phyloP scores from a whole-genome alignment of 2,329 filamentous ascomycete genomes.

The Diplodia intermedia region DNA sequence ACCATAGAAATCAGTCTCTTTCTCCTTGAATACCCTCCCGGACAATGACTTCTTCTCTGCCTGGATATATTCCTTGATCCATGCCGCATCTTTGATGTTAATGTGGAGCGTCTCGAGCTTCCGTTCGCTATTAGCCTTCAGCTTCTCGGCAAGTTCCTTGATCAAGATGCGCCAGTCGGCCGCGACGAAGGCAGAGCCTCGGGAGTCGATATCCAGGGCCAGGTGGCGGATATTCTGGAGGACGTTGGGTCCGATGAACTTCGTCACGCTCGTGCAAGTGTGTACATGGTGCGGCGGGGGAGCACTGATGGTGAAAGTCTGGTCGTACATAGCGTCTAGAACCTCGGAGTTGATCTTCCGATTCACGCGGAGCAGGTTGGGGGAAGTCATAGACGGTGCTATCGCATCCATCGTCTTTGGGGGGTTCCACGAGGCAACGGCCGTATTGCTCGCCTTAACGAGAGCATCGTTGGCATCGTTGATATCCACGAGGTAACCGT shows the following conservation, averaged over 20 bases:
- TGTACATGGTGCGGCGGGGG: slow-evolving; percentile 22
- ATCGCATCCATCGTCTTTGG: slow-evolving; percentile 25
- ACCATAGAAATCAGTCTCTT: slow-evolving; percentile 17
- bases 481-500: slow-evolving; percentile 21
- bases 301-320: slow-evolving; percentile 6
- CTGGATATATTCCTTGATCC: not conserved
- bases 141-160: slow-evolving; percentile 5
- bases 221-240: slow-evolving; percentile 19
- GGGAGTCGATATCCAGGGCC: slow-evolving; percentile 15
- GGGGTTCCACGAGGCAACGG: slow-evolving; percentile 9
- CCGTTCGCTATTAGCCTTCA: not conserved
- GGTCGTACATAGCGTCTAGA: not conserved
- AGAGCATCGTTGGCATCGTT: slow-evolving; percentile 24
- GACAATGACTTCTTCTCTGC: not conserved
- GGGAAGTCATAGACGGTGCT: slow-evolving; percentile 14
- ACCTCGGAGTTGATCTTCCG: slow-evolving; percentile 2
- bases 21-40: not conserved
- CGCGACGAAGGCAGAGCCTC: not conserved
- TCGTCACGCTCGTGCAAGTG: slow-evolving; percentile 24
- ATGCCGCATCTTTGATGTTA: slow-evolving; percentile 13
- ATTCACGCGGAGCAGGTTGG: slow-evolving; percentile 15
- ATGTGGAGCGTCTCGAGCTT: slow-evolving; percentile 20
- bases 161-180: slow-evolving; percentile 19
- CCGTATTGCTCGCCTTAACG: slow-evolving; percentile 14
- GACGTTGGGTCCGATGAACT: slow-evolving; percentile 6